Evolutionary conservation across 495 filamentous ascomycete genomes (phyloP), one percentile per base, ranked within the genome.

Genomic region (Talaromyces proteolyticus): DNA sequence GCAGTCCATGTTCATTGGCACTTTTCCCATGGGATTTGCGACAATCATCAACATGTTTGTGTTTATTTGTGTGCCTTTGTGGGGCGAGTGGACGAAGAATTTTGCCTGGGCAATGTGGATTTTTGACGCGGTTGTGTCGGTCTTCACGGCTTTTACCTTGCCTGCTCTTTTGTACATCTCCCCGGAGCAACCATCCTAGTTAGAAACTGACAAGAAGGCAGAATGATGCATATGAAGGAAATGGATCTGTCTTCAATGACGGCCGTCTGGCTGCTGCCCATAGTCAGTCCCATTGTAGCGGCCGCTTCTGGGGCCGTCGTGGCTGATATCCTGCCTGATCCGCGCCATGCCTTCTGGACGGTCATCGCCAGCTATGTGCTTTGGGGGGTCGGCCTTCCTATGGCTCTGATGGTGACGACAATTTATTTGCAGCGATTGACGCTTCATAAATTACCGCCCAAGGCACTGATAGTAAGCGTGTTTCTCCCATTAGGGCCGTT

Each of bases 1-100:
- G 4, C 75, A 83, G 50, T 72, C 66, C 1, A 59, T 83, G 23
- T 82, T 81, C 49, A 49, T 82, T 1, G 79, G 74, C 1, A 73
- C 70, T 2, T 69, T 80, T 42, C 78, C 79, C 2, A 80, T 81
- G 75, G 78, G 77, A 7, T 66, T 82, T 38, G 75, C 77, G 3
- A 83, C 77, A 6, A 66, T 78, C 22, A 66, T 79, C 36, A 76
- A 79, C 47, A 76, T 77, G 74, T 63, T 70, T 29, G 62, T 67
- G n/a, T 60, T 71, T 24, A 61, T 74, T 2, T 78, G 73, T 42
- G 74, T 72, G 4, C 74, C 74, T 3, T 53, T 56, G 7, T 75
- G 70, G 71, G 69, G 72, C 3, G 29, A 57, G 6, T 56, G 62
- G 26, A 49, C 42, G 40, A 54, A 40, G 17, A 57, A 50, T 19